These are phyloP conservation scores for Halophytophthora batemanensis DNA, from an alignment of 352 stramenopile genomes.

Conservation along the genomic window DNA sequence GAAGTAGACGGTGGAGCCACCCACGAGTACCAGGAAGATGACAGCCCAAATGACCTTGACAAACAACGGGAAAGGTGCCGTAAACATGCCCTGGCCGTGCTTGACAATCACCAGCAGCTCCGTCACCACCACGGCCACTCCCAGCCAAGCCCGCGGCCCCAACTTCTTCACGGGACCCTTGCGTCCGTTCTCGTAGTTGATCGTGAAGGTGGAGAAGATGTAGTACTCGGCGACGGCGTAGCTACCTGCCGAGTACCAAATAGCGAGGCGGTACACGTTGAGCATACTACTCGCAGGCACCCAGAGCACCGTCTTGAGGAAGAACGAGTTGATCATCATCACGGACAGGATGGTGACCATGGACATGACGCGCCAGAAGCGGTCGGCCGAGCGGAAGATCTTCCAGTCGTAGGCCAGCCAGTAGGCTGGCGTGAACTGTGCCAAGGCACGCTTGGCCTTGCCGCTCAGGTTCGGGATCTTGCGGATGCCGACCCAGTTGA, in stretches of 20 bases:
- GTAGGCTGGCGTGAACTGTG: constrained; percentile 88
- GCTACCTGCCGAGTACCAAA: constrained; percentile 86
- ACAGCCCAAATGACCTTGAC: constrained; percentile 81
- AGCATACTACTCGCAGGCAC: constrained; percentile 79
- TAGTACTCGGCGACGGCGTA: constrained; percentile 89
- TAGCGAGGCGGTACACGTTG: constrained; percentile 74
- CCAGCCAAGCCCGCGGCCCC: constrained; percentile 77
- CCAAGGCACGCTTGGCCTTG: constrained; percentile 78
- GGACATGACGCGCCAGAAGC: constrained; percentile 87
- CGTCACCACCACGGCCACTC: constrained; percentile 70
- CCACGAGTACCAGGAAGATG: constrained; percentile 69
- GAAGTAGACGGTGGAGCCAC: constrained; percentile 86
- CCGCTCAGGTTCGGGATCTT: constrained; percentile 80
- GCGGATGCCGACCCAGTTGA: constrained; percentile 87
- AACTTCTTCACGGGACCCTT: constrained; percentile 77
- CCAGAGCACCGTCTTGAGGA: constrained; percentile 92
- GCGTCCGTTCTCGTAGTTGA: constrained; percentile 47
- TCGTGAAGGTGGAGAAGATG: constrained; percentile 87
- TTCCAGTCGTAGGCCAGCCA: constrained; percentile 94
- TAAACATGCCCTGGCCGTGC: constrained; percentile 86
- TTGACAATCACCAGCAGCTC: constrained; percentile 84
- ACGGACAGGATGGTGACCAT: constrained; percentile 90
- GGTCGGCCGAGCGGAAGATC: constrained; percentile 89
- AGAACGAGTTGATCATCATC: constrained; percentile 96
- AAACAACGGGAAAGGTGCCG: constrained; percentile 74